Conservation (phyloP, 495 filamentous ascomycete species). For the Podospora pseudocomata region DNA sequence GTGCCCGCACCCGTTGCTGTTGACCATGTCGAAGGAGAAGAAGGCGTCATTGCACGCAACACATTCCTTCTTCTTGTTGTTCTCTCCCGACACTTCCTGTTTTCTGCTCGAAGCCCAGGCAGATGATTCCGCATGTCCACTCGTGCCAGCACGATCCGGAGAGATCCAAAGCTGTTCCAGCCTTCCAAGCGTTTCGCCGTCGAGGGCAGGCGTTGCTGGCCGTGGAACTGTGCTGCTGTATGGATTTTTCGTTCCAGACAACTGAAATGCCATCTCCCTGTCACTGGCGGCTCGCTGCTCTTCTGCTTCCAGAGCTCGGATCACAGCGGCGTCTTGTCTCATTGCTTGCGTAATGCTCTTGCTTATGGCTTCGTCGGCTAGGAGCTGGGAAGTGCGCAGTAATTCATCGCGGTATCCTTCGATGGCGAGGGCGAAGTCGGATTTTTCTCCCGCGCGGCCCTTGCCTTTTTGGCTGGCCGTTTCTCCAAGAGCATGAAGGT, state of each 20-base stretch:
- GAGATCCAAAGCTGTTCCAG: neutral
- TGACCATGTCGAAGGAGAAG: constrained; percentile 13
- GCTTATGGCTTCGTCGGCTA: constrained; percentile 33
- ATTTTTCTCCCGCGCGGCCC: constrained; percentile 24
- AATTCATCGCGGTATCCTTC: constrained; percentile 33
- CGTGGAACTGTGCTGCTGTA: neutral
- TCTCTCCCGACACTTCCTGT: neutral
- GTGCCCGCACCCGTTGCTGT: constrained; percentile 35
- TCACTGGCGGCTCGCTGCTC: constrained; percentile 29
- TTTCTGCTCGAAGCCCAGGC: constrained; percentile 17
- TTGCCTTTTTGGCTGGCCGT: constrained; percentile 29
- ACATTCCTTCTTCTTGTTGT: constrained; percentile 4
- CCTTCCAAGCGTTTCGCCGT: neutral
- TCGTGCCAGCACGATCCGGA: neutral
- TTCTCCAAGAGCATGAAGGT: constrained; percentile 24
- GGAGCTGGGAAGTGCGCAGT: constrained; percentile 10
- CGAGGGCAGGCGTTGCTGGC: neutral
- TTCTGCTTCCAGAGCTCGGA: constrained; percentile 16
- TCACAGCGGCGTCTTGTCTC: constrained; percentile 23
- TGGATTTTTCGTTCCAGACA: neutral
- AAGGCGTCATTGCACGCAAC: constrained; percentile 18
- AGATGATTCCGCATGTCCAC: constrained; percentile 16
- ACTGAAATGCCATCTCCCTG: constrained; percentile 3
- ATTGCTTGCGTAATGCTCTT: constrained; percentile 34
- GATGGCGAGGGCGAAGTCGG: constrained; percentile 29